A percentile compares a stretch with the other conserved stretches of the same genome.
phyloP scores from a whole-genome alignment of 73 alveolate species.

The Effrenium voratum region DNA sequence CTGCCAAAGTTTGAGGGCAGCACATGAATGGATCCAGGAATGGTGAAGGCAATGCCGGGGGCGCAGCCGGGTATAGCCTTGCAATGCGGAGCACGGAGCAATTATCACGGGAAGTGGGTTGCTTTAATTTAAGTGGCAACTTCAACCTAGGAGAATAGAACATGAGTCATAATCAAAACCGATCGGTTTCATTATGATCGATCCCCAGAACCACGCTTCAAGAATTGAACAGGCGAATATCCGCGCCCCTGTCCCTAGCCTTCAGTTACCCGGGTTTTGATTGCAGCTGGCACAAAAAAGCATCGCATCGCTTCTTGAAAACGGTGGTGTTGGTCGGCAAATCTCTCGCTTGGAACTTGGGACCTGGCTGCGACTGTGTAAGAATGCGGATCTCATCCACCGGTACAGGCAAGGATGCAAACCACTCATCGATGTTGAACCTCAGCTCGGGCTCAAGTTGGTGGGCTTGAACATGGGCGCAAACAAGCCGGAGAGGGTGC shows the following conservation, averaged over 20 bases:
- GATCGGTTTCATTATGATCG: background rate
- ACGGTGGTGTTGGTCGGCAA: background rate
- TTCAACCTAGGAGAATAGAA: background rate
- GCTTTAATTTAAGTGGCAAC: too few relatives aligned
- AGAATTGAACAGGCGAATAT: background rate
- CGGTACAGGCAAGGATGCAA: slow-evolving; percentile 54
- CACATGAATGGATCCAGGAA: slow-evolving; percentile 43
- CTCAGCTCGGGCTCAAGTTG: background rate
- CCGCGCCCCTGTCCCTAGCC: background rate
- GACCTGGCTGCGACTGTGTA: slow-evolving; percentile 29
- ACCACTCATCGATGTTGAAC: slow-evolving; percentile 75
- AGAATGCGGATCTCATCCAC: slow-evolving; percentile 73
- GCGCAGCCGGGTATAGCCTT: slow-evolving; percentile 61
- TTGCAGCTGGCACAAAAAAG: too few relatives aligned
- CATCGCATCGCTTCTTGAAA: background rate
- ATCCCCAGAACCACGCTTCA: background rate
- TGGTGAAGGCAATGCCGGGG: slow-evolving; percentile 18
- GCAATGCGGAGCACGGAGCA: background rate
- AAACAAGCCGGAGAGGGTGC: too few relatives aligned
- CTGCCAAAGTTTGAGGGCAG: background rate
- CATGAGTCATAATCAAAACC: background rate
- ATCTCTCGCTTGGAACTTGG: background rate
- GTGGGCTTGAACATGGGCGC: too few relatives aligned
- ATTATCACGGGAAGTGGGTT: background rate
- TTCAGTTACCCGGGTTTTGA: background rate